A percentile compares a stretch with the other conserved stretches of the same genome.
phyloP scores from a whole-genome alignment of 2,329 filamentous ascomycete genomes.

The Fusarium pseudocircinatum region DNA sequence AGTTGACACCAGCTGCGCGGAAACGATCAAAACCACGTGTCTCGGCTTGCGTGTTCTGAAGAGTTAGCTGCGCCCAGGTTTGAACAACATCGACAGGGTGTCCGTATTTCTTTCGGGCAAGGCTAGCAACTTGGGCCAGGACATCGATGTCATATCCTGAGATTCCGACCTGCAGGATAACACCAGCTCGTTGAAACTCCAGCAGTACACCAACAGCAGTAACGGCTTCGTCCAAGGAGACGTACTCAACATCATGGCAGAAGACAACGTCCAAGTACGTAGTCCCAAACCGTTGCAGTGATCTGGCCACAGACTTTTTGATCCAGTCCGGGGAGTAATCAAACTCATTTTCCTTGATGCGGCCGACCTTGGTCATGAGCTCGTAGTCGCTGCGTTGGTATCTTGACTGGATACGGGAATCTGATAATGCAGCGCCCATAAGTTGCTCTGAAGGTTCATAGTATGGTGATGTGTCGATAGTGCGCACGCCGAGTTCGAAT shows the following conservation, averaged over 20 bases:
- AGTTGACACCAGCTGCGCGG: not conserved
- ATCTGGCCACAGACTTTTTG: not conserved
- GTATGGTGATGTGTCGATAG: slow-evolving; percentile 3
- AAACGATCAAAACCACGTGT: not conserved
- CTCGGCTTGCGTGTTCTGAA: not conserved
- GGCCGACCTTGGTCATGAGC: slow-evolving; percentile 9
- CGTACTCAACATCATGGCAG: slow-evolving; percentile 8
- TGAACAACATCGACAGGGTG: not conserved
- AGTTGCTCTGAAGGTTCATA: slow-evolving; percentile 7
- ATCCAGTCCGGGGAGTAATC: slow-evolving; percentile 6
- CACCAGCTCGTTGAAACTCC: not conserved
- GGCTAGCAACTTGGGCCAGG: not conserved
- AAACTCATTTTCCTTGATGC: slow-evolving; percentile 8
- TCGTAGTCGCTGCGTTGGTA: not conserved
- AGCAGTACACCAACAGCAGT: not conserved
- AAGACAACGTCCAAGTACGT: not conserved
- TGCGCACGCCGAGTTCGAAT: not conserved
- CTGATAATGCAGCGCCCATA: not conserved
- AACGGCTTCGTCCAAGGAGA: not conserved
- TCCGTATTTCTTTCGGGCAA: not conserved
- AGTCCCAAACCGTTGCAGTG: not conserved
- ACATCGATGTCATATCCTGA: slow-evolving; percentile 6
- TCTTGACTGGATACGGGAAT: not conserved
- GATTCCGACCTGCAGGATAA: not conserved
- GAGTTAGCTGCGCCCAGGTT: slow-evolving; percentile 11